These are phyloP conservation scores for Neurospora hispaniola DNA, from an alignment of 495 filamentous ascomycete species.

Conservation along the genomic window DNA sequence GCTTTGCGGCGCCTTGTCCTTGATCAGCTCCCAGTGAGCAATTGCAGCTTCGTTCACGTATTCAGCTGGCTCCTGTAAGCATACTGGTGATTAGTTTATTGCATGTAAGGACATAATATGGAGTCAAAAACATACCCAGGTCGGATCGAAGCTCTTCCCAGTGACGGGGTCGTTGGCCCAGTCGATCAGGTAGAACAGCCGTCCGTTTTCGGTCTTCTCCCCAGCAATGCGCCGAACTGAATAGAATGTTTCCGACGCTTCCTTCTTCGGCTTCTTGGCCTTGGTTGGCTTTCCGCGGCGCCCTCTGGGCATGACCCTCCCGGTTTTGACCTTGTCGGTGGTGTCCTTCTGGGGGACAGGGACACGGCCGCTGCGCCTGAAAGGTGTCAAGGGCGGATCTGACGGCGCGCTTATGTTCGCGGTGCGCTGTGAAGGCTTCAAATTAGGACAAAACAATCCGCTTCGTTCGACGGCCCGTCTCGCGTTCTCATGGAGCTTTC, in stretches of 20 bases:
- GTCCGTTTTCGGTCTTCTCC: conserved; percentile 24
- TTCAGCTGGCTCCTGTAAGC: conserved; percentile 25
- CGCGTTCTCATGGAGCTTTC: not conserved
- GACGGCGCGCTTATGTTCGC: not conserved
- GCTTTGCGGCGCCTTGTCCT: conserved; percentile 7
- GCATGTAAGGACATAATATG: not conserved
- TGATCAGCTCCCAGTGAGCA: conserved; percentile 21
- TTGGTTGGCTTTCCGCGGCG: not conserved
- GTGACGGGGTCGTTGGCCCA: conserved; percentile 29
- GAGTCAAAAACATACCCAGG: conserved; percentile 26
- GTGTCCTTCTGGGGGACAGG: not conserved
- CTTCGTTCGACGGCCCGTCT: not conserved
- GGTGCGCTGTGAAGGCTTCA: not conserved
- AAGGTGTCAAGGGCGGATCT: not conserved
- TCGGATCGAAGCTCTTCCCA: conserved; percentile 23
- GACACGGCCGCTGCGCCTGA: not conserved
- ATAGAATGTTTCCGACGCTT: conserved; percentile 11
- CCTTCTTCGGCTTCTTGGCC: not conserved
- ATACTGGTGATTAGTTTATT: not conserved
- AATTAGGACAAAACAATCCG: not conserved
- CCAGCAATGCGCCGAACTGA: conserved; percentile 26
- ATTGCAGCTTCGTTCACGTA: conserved; percentile 24
- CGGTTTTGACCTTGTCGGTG: not conserved
- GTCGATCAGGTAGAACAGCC: conserved; percentile 26
- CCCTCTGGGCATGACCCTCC: not conserved